A percentile compares a stretch with the other conserved stretches of the same genome.
phyloP scores from a whole-genome alignment of 441 rosid species.

The Erodium moschatum region DNA sequence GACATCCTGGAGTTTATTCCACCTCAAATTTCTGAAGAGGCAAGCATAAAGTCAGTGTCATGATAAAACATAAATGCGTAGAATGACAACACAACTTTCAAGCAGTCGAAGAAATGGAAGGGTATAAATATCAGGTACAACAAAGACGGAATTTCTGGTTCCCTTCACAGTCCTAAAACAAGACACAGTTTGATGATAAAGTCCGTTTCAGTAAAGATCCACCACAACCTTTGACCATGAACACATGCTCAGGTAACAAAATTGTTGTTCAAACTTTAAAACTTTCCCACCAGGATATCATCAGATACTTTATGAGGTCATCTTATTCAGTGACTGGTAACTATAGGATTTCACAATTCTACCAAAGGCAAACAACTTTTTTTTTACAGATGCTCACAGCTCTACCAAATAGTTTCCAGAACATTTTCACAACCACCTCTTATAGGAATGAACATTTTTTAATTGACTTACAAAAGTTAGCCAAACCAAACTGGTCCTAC shows the following conservation, averaged over 20 bases:
- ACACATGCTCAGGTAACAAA: background rate
- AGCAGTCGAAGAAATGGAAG: too few species aligned
- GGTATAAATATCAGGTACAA: background rate
- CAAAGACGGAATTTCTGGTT: background rate
- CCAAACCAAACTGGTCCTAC: too few species aligned
- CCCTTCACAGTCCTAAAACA: background rate
- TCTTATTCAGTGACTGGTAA: background rate
- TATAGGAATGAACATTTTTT: too few species aligned
- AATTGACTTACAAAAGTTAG: too few species aligned
- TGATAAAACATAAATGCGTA: background rate
- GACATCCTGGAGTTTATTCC: conserved; percentile 92
- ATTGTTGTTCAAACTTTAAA: background rate
- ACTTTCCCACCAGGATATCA: background rate
- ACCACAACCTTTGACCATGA: background rate
- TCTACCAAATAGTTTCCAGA: background rate
- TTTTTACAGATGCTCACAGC: background rate
- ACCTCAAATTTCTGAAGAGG: conserved; percentile 67
- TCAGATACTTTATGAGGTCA: background rate
- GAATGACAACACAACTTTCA: background rate
- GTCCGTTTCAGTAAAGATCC: conserved; percentile 51
- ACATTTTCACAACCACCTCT: background rate
- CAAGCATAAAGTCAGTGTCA: conserved; percentile 14
- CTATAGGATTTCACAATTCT: background rate
- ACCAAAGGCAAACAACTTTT: background rate
- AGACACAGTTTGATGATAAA: conserved; percentile 89